These are phyloP conservation scores for Hanseniaspora uvarum DNA, from an alignment of 1,139 yeast species.

Conservation along the genomic window DNA sequence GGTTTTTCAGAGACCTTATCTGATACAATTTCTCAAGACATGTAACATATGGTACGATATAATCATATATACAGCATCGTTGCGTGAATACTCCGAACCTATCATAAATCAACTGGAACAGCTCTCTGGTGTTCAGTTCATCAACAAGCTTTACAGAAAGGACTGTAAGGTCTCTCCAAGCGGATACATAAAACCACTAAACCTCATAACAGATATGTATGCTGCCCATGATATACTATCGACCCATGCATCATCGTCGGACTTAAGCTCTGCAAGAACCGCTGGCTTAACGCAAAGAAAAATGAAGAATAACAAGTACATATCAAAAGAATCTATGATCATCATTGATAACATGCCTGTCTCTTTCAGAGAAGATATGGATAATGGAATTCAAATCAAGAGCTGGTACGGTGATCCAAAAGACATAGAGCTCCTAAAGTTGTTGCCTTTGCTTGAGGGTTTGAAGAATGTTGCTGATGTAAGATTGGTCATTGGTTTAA, in stretches of 20 bases:
- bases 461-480: slow-evolving; percentile 69
- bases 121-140: slow-evolving; percentile 24
- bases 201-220: not conserved
- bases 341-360: slow-evolving; percentile 14
- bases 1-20: slow-evolving; percentile 84
- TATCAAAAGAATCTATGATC: slow-evolving; percentile 10
- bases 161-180: slow-evolving; percentile 9
- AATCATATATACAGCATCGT: slow-evolving; percentile 87
- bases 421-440: slow-evolving; percentile 61
- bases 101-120: slow-evolving; percentile 77
- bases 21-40: slow-evolving; percentile 69
- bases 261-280: not conserved
- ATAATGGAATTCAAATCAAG: slow-evolving; percentile 71
- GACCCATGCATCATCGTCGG: not conserved
- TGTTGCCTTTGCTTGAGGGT: slow-evolving; percentile 65
- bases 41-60: slow-evolving; percentile 82
- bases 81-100: slow-evolving; percentile 93
- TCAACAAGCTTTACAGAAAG: slow-evolving; percentile 1
- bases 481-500: slow-evolving; percentile 55
- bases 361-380: slow-evolving; percentile 9
- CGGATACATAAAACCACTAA: slow-evolving; percentile 11
- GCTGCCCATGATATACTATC: not conserved
- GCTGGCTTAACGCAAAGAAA: not conserved
- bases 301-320: not conserved
- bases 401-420: slow-evolving; percentile 89